A percentile compares a stretch with the other conserved stretches of the same genome.
These are phyloP conservation scores for Magnolia kwangsiensis DNA, from an alignment of 164 flowering plant species.

Conservation along the genomic window DNA sequence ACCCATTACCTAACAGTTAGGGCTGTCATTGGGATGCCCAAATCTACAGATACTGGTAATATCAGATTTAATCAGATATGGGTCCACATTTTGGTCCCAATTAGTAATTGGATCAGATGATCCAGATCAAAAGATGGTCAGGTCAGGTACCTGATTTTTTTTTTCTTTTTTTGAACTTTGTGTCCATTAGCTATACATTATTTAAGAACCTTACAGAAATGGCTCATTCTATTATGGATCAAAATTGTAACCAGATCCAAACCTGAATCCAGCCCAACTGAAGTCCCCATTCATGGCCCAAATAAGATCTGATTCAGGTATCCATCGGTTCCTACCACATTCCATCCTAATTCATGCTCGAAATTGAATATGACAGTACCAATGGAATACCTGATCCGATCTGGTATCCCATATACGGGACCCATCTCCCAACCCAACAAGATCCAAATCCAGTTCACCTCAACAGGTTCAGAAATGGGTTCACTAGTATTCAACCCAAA, in stretches of 20 bases:
- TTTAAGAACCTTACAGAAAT: not conserved
- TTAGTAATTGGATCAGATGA: not conserved
- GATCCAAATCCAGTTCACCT: not conserved
- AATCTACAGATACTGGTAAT: not conserved
- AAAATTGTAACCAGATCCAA: not conserved
- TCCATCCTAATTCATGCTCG: not conserved
- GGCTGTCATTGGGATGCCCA: not conserved
- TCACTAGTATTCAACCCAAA: not conserved
- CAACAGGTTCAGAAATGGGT: not conserved
- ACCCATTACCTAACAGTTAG: not conserved
- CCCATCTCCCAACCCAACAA: not conserved
- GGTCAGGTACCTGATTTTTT: too few species aligned
- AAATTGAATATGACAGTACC: not conserved
- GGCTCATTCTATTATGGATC: not conserved
- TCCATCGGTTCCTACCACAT: not conserved
- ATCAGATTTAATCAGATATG: not conserved
- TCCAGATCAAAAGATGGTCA: not conserved
- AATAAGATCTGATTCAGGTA: not conserved
- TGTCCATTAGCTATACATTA: too few species aligned
- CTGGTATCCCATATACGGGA: not conserved
- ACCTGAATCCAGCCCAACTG: not conserved
- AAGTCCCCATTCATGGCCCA: not conserved
- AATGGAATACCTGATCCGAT: not conserved
- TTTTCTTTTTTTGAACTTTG: too few species aligned
- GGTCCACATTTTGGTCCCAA: not conserved